Base-by-base conservation (phyloP, 345 rosid species). In the Murraya paniculata region DNA sequence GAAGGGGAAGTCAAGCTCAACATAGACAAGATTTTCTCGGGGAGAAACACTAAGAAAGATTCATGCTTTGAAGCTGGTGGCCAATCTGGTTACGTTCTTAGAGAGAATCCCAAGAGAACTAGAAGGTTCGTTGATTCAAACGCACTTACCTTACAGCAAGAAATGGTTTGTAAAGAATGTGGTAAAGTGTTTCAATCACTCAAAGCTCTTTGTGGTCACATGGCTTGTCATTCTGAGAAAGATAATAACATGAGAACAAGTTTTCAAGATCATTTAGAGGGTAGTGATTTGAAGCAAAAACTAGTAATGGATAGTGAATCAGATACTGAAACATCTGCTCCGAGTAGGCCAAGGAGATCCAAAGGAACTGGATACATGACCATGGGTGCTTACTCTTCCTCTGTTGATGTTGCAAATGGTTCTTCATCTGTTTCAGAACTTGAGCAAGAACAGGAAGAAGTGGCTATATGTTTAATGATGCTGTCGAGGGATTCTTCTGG, bases 131-230 rank as follows among this genome's bases (percentile, higher is more conserved):
- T 72, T 72, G 94, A 90, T 87, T 84, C 86, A 24, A 87, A 73
- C 78, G 81, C 84, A 8, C 38, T 69, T 73, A 77, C 71, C 72
- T 50, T 78, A 18, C 73, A 71, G 18, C 84, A 79, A 35, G 91
- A 85, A 31, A 86, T 87, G 80, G 35, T 81, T 25, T 94, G 98
- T 68, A 92, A 86, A 78, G 93, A 90, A 88, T 94, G 97, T 82
- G 97, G 98, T 61, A 94, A 94, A 84, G 92, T 92, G 56, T 94
- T 94, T 75, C 89, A 79, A 59, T 91, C 97, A 18, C 64, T 89
- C 79, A 94, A 94, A 89, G 98, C 98, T 76, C 90, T 94, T 33
- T 94, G 96, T 75, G 97, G 97, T 77, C 98, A 94, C 83, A 92
- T 91, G 96, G 98, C 98, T 82, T 87, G 83, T 83, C 96, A 94